Percentiles rank a stretch among this genome's conserved stretches.
These are phyloP conservation scores for Yamadazyma conglobata DNA, from an alignment of 1,139 yeast species.

Conservation along the genomic window DNA sequence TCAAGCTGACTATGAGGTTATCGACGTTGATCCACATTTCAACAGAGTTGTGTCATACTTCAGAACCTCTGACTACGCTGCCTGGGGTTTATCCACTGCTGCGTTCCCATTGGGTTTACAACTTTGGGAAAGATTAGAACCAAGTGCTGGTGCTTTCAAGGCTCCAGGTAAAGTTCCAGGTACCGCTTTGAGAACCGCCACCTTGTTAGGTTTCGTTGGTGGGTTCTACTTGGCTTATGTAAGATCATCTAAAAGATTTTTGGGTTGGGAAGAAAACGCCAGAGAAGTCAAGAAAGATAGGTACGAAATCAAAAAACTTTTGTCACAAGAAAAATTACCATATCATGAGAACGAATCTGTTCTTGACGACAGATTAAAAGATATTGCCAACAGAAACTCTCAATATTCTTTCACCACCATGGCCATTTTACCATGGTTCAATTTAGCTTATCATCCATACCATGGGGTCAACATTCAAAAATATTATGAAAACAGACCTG, in stretches of 20 bases:
- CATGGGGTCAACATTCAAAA: constrained; percentile 75
- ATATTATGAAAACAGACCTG: constrained; percentile 64
- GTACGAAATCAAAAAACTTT: constrained; percentile 65
- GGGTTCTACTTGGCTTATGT: constrained; percentile 71
- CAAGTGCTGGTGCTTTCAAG: constrained; percentile 57
- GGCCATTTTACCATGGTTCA: constrained; percentile 79
- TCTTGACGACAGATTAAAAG: constrained; percentile 70
- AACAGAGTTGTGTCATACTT: constrained; percentile 68
- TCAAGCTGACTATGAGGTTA: constrained; percentile 47
- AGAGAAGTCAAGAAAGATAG: constrained; percentile 74
- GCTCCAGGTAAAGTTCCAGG: constrained; percentile 53
- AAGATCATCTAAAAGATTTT: constrained; percentile 66
- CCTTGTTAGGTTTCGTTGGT: constrained; percentile 62
- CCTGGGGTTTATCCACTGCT: constrained; percentile 64
- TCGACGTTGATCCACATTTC: constrained; percentile 81
- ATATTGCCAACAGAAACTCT: constrained; percentile 76
- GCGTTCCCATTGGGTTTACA: constrained; percentile 61
- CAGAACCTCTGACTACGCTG: constrained; percentile 62
- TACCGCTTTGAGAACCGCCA: constrained; percentile 55
- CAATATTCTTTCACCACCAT: constrained; percentile 64
- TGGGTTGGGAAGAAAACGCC: constrained; percentile 73
- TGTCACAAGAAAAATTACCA: constrained; percentile 66
- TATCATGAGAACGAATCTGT: constrained; percentile 57
- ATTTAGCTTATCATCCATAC: constrained; percentile 75
- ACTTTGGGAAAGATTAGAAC: constrained; percentile 62